Evolutionary conservation across 2,329 filamentous ascomycete species (phyloP), one percentile per base, ranked within the genome.

Genomic region (Neopestalotiopsis sp.): DNA sequence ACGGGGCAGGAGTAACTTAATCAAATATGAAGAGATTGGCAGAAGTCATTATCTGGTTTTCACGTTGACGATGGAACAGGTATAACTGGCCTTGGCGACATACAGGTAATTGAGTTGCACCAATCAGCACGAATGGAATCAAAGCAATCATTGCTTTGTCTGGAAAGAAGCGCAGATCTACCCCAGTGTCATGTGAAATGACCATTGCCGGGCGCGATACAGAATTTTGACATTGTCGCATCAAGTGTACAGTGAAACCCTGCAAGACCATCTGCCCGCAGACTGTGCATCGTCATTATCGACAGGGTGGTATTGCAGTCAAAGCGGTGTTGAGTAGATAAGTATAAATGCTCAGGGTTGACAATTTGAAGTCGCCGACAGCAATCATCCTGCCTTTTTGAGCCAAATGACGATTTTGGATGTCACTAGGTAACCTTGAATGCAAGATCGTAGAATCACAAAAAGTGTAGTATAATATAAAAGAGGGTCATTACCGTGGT

Each of bases 301-400:
- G 24, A 59, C 13, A 34, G 57, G 57, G 57, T 59, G 9, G 57
- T 59, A 59, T 28, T 34, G 24, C 20, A 59, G 57, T 53, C 45
- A 53, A 53, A 53, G 45, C n/a, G 45, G 45, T 59, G 24, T 28
- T 59, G 57, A 13, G 57, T 59, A 59, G 13, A 59, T 34, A 59
- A 17, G 57, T 28, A 28, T 30, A 17, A 20, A 53, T 7, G 17
- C n/a, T 20, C n/a, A 20, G n/a, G n/a, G 45, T n/a, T 17, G 45
- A 20, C 45, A 53, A 6, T 14, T 3, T 53, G 14, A n/a, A n/a
- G 17, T 20, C 45, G n/a, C 45, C 17, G n/a, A 20, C 17, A 20
- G 45, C 17, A 20, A 53, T 17, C 45, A 53, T 53, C 45, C 45
- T 53, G 45, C 45, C 45, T 53, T 20, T 53, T 53, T 53, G 45